Conservation (phyloP, 768 basidiomycete species). For the Hirschioporus abietinus region DNA sequence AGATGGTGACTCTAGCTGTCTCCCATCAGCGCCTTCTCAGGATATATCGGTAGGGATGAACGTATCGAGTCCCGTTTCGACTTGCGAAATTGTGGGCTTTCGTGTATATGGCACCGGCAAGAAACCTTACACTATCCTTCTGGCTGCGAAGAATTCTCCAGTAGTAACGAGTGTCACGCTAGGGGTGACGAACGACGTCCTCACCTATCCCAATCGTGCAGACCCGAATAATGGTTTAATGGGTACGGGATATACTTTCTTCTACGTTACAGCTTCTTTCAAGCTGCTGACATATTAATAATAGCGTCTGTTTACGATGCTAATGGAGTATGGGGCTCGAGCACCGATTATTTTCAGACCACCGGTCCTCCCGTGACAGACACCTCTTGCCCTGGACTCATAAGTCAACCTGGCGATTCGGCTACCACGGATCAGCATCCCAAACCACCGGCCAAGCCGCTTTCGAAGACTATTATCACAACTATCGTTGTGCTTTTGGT, state of each 20-base stretch:
- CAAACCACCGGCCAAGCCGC: too few species aligned
- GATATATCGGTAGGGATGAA: not conserved
- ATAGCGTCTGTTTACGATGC: conserved; percentile 32
- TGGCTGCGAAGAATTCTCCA: conserved; percentile 33
- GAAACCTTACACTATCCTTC: conserved; percentile 39
- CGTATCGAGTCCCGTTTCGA: conserved; percentile 18
- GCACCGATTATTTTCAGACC: not conserved
- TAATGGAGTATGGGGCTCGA: not conserved
- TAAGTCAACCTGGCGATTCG: not conserved
- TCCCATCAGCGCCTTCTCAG: not conserved
- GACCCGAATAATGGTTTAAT: conserved; percentile 30
- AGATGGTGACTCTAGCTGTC: not conserved
- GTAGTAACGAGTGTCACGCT: conserved; percentile 38
- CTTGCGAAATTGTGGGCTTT: conserved; percentile 44
- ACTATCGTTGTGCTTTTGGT: not conserved
- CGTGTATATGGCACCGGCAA: conserved; percentile 34
- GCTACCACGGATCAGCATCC: not conserved
- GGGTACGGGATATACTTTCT: conserved; percentile 26
- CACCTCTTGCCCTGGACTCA: too few species aligned
- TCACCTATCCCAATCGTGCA: conserved; percentile 40
- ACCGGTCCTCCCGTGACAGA: not conserved
- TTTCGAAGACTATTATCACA: not conserved
- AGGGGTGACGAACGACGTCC: conserved; percentile 28
- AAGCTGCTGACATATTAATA: not conserved
- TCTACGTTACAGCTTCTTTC: not conserved